Conservation (phyloP, 1,284 basidiomycete genomes). For the Puccinia polysora region DNA sequence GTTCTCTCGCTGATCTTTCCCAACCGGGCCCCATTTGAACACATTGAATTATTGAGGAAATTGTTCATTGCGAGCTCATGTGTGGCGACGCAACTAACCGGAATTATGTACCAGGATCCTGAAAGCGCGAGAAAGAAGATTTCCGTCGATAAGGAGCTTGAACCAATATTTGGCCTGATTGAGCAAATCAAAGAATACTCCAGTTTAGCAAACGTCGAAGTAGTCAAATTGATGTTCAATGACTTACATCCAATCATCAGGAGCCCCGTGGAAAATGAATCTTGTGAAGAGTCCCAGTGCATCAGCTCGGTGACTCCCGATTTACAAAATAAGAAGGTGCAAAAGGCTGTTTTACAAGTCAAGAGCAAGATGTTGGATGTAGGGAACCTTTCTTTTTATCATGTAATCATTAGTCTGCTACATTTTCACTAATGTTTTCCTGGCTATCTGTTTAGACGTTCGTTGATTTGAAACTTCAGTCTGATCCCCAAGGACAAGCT, state of each 20-base stretch:
- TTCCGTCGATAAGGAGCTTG: not conserved
- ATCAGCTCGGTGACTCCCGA: too few species aligned
- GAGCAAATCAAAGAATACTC: slow-evolving; percentile 13
- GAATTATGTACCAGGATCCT: slow-evolving; percentile 7
- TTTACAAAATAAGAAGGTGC: slow-evolving; percentile 12
- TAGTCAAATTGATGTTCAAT: slow-evolving; percentile 37
- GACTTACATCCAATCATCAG: slow-evolving; percentile 33
- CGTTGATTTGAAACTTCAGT: slow-evolving; percentile 30
- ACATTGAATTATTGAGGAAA: slow-evolving; percentile 26
- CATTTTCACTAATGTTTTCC: too few species aligned
- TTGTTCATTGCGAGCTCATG: slow-evolving; percentile 28
- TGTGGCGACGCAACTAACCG: slow-evolving; percentile 20
- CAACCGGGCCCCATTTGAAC: slow-evolving; percentile 28
- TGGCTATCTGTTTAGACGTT: slow-evolving; percentile 21
- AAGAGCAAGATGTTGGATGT: slow-evolving; percentile 39
- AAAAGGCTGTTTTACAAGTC: slow-evolving; percentile 2
- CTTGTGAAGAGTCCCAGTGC: not conserved
- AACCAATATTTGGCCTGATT: slow-evolving; percentile 6
- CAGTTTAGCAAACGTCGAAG: slow-evolving; percentile 22
- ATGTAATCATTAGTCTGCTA: too few species aligned
- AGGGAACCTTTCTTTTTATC: not conserved
- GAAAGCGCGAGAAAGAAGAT: slow-evolving; percentile 2
- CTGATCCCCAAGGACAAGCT: slow-evolving; percentile 10
- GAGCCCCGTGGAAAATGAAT: not conserved
- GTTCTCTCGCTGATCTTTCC: slow-evolving; percentile 30